phyloP scores from a whole-genome alignment of 202 grass and related monocot genomes.

The Carex arenaria region DNA sequence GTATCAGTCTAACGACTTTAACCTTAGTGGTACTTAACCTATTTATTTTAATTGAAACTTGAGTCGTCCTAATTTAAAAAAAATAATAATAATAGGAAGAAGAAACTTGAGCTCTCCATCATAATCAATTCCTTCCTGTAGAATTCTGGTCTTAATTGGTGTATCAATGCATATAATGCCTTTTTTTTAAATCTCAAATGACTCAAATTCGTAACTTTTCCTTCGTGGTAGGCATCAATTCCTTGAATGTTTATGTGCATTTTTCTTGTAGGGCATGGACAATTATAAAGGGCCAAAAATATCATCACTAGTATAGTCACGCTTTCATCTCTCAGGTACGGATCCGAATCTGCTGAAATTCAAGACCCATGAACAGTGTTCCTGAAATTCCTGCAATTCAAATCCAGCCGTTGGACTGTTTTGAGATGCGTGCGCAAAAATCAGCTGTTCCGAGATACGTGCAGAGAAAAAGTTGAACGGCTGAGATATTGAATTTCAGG shows the following conservation, averaged over 20 bases:
- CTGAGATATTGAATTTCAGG: too few species aligned
- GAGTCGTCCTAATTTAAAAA: background rate
- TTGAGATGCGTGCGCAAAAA: too few species aligned
- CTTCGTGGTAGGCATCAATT: background rate
- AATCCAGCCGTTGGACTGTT: too few species aligned
- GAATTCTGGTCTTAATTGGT: background rate
- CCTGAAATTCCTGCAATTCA: too few species aligned
- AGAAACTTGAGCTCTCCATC: background rate
- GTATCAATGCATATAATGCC: background rate
- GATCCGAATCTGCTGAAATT: too few species aligned
- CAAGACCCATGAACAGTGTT: too few species aligned
- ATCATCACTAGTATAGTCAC: conserved; percentile 58
- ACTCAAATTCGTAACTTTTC: background rate
- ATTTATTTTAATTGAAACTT: too few species aligned
- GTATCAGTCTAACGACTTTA: background rate
- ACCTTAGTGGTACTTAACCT: background rate
- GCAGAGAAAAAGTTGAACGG: too few species aligned
- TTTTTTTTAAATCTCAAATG: background rate
- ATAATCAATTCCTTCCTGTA: background rate
- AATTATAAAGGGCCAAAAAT: conserved; percentile 91
- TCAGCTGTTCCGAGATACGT: too few species aligned
- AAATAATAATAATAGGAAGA: background rate
- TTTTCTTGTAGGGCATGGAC: conserved; percentile 81
- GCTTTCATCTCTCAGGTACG: conserved; percentile 1
- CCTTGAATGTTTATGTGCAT: background rate